phyloP scores from a whole-genome alignment of 2,329 filamentous ascomycete genomes.

The Tolypocladium inflatum region DNA sequence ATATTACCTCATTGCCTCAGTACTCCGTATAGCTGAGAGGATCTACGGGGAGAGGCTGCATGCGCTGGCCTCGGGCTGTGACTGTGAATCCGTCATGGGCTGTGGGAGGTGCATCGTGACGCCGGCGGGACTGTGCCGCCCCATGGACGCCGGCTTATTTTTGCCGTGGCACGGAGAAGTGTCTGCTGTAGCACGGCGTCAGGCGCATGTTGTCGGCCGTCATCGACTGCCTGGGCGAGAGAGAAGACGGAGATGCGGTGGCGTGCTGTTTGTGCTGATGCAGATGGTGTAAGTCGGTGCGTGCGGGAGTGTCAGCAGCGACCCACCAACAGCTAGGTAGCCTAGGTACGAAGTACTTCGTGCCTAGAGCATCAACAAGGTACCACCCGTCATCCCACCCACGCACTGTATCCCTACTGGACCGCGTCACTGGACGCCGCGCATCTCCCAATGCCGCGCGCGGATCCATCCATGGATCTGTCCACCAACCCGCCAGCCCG shows the following conservation, averaged over 20 bases:
- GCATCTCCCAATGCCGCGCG: neutral
- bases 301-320: neutral
- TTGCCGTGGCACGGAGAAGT: too few species aligned
- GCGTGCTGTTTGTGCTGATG: neutral
- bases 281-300: neutral
- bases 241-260: neutral
- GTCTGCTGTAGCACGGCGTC: neutral
- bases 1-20: neutral
- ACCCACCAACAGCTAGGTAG: too few species aligned
- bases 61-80: neutral
- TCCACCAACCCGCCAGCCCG: neutral
- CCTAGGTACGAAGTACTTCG: too few species aligned
- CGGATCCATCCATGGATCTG: neutral
- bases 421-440: neutral
- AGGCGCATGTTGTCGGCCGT: neutral
- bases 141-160: neutral
- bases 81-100: neutral
- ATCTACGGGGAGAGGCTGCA: neutral
- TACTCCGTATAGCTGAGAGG: neutral
- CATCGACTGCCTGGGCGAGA: neutral
- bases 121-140: neutral
- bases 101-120: neutral
- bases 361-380: neutral
- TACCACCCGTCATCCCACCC: neutral
- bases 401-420: neutral